Percentiles rank a stretch among this genome's conserved stretches.
phyloP scores from a whole-genome alignment of 2,329 filamentous ascomycete genomes.

The Clonostachys rhizophaga region DNA sequence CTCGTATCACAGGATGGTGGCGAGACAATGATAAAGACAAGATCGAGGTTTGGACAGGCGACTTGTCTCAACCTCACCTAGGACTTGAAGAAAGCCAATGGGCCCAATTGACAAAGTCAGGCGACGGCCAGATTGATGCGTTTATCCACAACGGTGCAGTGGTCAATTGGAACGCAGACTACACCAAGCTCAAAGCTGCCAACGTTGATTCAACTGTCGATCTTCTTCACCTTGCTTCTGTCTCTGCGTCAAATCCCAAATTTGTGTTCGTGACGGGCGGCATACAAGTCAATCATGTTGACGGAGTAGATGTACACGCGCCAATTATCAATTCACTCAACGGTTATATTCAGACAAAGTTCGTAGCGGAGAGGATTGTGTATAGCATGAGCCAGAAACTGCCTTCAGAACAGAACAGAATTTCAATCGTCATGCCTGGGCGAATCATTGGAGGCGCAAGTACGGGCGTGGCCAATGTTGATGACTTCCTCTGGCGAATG shows the following conservation, averaged over 20 bases:
- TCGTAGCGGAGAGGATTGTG: conserved; percentile 11
- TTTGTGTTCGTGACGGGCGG: conserved; percentile 15
- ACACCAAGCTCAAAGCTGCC: conserved; percentile 63
- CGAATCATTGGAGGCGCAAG: conserved; percentile 11
- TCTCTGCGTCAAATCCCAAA: conserved; percentile 7
- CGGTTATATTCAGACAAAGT: conserved; percentile 14
- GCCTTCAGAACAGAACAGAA: conserved; percentile 1
- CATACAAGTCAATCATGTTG: background rate
- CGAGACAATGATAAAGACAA: background rate
- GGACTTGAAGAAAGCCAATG: conserved; percentile 44
- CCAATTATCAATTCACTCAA: conserved; percentile 1
- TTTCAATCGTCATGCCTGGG: conserved; percentile 12
- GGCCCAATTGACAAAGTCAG: conserved; percentile 43
- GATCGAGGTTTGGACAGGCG: conserved; percentile 9
- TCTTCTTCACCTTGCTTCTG: conserved; percentile 7
- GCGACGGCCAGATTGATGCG: conserved; percentile 58
- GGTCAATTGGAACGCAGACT: conserved; percentile 77
- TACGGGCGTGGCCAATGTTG: conserved; percentile 10
- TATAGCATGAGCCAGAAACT: conserved; percentile 1
- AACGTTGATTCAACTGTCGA: conserved; percentile 53
- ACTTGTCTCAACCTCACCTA: conserved; percentile 1
- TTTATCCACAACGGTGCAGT: conserved; percentile 78
- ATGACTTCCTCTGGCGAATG: conserved; percentile 14
- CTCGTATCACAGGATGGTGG: conserved; percentile 7
- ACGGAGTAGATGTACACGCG: background rate